A percentile compares a stretch with the other conserved stretches of the same genome.
phyloP scores from a whole-genome alignment of 768 basidiomycete species.

The Crepidotus variabilis region DNA sequence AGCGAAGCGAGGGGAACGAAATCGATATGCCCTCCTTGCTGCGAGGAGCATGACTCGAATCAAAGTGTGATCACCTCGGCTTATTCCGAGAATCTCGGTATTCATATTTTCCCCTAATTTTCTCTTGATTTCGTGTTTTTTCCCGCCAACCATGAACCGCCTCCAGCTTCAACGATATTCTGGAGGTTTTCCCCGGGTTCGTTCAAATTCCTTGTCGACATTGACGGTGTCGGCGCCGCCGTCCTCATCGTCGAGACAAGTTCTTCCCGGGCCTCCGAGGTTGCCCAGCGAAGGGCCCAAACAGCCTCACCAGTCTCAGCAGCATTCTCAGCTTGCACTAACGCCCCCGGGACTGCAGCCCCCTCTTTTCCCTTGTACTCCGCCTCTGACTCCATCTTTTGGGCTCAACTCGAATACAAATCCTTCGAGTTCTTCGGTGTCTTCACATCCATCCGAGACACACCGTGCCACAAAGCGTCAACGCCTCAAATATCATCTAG shows the following conservation, averaged over 20 bases:
- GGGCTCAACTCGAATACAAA: constrained; percentile 20
- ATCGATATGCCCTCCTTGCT: neutral
- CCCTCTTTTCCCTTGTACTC: constrained; percentile 32
- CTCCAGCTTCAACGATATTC: constrained; percentile 11
- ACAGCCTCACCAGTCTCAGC: constrained; percentile 15
- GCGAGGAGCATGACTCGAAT: neutral
- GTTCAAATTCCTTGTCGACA: constrained; percentile 18
- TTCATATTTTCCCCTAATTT: neutral
- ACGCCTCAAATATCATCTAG: constrained; percentile 44
- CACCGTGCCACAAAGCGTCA: constrained; percentile 21
- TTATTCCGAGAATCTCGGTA: neutral
- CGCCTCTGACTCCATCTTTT: constrained; percentile 23
- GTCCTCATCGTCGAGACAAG: constrained; percentile 14
- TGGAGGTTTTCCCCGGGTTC: constrained; percentile 13
- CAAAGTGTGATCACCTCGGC: neutral
- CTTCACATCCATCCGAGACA: constrained; percentile 23
- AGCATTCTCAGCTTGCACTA: constrained; percentile 22
- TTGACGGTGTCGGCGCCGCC: constrained; percentile 15
- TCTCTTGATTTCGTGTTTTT: neutral
- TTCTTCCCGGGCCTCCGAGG: constrained; percentile 12
- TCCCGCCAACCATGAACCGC: constrained; percentile 14
- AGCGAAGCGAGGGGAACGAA: neutral
- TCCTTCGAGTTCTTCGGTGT: constrained; percentile 20
- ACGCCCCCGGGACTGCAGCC: constrained; percentile 15
- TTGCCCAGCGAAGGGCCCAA: constrained; percentile 12